A percentile compares a stretch with the other conserved stretches of the same genome.
Conservation (phyloP, 139 green algal species). For the Zygnema circumcarinatum region DNA sequence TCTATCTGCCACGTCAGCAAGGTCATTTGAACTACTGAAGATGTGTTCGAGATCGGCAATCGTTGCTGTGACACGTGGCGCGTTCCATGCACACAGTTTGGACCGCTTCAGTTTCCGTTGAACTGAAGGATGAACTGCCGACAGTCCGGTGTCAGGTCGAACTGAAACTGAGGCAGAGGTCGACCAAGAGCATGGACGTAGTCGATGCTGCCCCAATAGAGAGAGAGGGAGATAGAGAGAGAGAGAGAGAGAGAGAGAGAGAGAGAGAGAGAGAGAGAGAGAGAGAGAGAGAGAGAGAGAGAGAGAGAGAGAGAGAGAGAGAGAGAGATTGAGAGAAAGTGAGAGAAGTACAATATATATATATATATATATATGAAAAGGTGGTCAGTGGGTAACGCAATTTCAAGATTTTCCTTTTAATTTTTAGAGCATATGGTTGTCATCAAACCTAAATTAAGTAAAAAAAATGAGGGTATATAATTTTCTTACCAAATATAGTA, state of each 20-base stretch:
- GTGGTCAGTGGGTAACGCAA: neutral
- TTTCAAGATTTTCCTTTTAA: neutral
- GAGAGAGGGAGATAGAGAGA: neutral
- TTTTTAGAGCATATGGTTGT: neutral
- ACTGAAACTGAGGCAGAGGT: conserved; percentile 21
- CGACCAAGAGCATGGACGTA: conserved; percentile 7
- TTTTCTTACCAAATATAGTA: conserved; percentile 63
- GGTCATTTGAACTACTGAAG: neutral
- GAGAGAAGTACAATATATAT: neutral
- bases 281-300: neutral
- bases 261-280: conserved; percentile 8
- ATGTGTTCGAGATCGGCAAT: neutral
- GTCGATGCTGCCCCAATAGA: neutral
- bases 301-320: conserved; percentile 4
- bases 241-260: neutral
- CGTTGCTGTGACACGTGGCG: no score
- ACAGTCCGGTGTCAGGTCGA: neutral
- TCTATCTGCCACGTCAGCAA: neutral
- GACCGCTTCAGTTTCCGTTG: neutral
- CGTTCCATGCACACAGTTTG: no score
- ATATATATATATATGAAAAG: neutral
- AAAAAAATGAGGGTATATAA: neutral
- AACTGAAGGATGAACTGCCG: neutral
- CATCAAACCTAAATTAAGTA: neutral
- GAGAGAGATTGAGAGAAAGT: neutral